phyloP scores from a whole-genome alignment of 257 asterid species.

The Cruciata laevipes region DNA sequence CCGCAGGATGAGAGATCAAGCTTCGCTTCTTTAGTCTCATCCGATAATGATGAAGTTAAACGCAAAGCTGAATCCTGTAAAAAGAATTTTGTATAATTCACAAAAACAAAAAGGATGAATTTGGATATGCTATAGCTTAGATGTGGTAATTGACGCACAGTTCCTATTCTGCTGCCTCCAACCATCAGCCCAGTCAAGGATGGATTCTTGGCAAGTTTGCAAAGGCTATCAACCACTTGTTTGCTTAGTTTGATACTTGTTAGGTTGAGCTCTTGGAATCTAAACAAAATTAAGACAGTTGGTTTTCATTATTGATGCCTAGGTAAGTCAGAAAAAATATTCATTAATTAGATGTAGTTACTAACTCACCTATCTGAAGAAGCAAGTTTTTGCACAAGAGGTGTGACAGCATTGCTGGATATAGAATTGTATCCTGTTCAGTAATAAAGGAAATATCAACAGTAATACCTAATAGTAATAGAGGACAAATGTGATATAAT shows the following conservation, averaged over 20 bases:
- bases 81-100: conserved; percentile 19
- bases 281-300: conserved; percentile 7
- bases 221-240: conserved; percentile 66
- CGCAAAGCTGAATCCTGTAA: conserved; percentile 72
- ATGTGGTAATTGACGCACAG: conserved; percentile 38
- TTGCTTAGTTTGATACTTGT: conserved; percentile 75
- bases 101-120: conserved; percentile 10
- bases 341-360: not conserved
- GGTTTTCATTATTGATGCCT: not conserved
- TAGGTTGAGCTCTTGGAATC: conserved; percentile 83
- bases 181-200: conserved; percentile 78
- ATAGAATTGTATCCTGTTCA: conserved; percentile 64
- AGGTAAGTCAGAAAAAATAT: not conserved
- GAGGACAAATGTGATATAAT: not conserved
- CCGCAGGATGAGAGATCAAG: conserved; percentile 76
- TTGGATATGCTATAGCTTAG: conserved; percentile 8
- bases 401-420: conserved; percentile 52
- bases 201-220: conserved; percentile 55
- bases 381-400: conserved; percentile 62
- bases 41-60: conserved; percentile 61
- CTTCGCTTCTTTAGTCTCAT: conserved; percentile 61
- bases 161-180: conserved; percentile 68
- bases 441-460: conserved; percentile 8
- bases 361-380: conserved; percentile 40
- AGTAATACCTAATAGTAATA: not conserved